Base-by-base conservation (phyloP, 108 stramenopile species). In the Cyclotella choctawhatcheeana region DNA sequence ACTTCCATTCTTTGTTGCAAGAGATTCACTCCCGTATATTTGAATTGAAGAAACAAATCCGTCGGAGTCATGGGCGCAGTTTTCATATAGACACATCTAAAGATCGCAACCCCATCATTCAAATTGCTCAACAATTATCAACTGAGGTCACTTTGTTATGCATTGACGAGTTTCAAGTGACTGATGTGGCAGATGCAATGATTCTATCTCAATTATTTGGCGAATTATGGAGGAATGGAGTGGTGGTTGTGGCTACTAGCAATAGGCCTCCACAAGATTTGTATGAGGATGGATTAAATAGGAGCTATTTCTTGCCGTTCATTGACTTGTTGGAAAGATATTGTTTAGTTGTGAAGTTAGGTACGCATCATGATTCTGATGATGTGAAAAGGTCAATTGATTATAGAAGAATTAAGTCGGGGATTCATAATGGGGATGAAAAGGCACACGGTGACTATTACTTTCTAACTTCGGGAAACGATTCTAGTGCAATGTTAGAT, bases 141-240 rank as follows among this genome's bases (percentile, higher is more conserved):
- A 24, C 60, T 21, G 86, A 93, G 67, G 67, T 88, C 29, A 76
- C 86, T 0, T 47, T 99, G 53, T 72, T 99, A 6, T 99, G 98
- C 82, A 94, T 99, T 73, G 99, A 99, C 84, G 99, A 99, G 82
- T 98, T 99, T 66, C 96, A 98, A 87, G 98, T 99, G 22, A 98
- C 97, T 4, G 99, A 99, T 73, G 82, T 98, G 54, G 97, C 95
- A n/a, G 96, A 98, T 84, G 97, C 97, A 30, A 69, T 97, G 68
- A 92, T 98, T 58, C 64, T 98, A 43, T 69, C 77, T 18, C 86
- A 91, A 71, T 71, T 97, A 7, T 95, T 98, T 71, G 61, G 68
- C 22, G 79, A 82, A 1, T 53, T 98, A 16, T 92, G 89, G 71
- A 51, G 51, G 12, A 21, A 59, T 8, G 96, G 95, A 34, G 86